These are phyloP conservation scores for Colletotrichum salicis DNA, from an alignment of 2,329 filamentous ascomycete genomes.

Conservation along the genomic window DNA sequence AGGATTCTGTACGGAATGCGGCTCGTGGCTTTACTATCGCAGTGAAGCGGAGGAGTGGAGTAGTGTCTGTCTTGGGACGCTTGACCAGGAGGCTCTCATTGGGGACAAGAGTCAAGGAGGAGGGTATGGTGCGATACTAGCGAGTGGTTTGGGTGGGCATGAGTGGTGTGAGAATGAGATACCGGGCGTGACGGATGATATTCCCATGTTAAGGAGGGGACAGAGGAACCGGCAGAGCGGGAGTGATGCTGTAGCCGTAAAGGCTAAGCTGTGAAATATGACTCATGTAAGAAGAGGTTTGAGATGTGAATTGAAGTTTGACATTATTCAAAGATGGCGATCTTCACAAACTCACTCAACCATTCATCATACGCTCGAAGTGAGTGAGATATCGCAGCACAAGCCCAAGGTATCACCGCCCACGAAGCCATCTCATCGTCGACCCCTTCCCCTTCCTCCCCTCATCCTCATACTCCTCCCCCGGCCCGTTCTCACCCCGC, in stretches of 20 bases:
- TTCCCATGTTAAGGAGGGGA: slow-evolving; percentile 37
- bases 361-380: neutral
- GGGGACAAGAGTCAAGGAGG: slow-evolving; percentile 28
- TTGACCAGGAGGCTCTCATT: slow-evolving; percentile 57
- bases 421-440: slow-evolving; percentile 2
- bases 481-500: slow-evolving; percentile 53
- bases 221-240: neutral
- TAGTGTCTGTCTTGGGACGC: slow-evolving; percentile 53
- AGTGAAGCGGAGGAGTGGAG: slow-evolving; percentile 43
- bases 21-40: slow-evolving; percentile 60
- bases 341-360: too few species aligned
- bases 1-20: slow-evolving; percentile 61
- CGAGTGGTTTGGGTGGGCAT: slow-evolving; percentile 48
- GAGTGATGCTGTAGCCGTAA: neutral
- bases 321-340: neutral
- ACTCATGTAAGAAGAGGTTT: neutral
- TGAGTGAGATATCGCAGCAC: neutral
- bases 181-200: slow-evolving; percentile 58
- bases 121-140: slow-evolving; percentile 52
- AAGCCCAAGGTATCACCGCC: neutral
- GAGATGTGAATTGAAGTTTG: too few species aligned
- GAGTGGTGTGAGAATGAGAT: slow-evolving; percentile 58
- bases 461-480: slow-evolving; percentile 26
- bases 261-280: neutral
- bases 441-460: neutral